phyloP scores from a whole-genome alignment of 140 eudicot genomes.

The Senecio squalidus region DNA sequence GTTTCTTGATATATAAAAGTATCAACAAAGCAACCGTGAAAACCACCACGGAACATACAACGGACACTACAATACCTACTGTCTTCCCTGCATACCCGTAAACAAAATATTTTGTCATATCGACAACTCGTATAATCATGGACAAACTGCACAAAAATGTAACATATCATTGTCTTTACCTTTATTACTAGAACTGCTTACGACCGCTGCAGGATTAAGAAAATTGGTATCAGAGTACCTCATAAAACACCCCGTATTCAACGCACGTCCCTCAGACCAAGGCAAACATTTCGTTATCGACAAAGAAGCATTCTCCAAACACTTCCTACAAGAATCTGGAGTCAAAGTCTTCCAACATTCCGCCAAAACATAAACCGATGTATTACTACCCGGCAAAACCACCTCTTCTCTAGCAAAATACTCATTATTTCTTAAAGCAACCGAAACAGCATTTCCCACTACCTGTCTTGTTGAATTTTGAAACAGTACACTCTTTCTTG shows the following conservation, averaged over 20 bases:
- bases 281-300: constrained; percentile 29
- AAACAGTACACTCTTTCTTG: constrained; percentile 1
- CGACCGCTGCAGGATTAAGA: constrained; percentile 20
- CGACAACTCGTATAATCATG: too few relatives aligned
- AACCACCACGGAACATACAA: constrained; percentile 33
- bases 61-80: constrained; percentile 25
- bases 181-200: constrained; percentile 12
- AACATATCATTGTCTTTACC: too few relatives aligned
- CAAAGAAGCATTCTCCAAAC: constrained; percentile 36
- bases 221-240: constrained; percentile 41
- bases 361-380: constrained; percentile 40
- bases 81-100: constrained; percentile 33
- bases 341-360: constrained; percentile 45
- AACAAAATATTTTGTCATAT: too few relatives aligned
- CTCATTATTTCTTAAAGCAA: constrained; percentile 2
- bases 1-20: constrained; percentile 36
- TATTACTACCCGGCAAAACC: neutral
- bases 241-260: constrained; percentile 48
- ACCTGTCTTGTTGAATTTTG: constrained; percentile 8
- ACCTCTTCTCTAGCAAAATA: constrained; percentile 21
- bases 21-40: constrained; percentile 31
- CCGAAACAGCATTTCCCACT: constrained; percentile 9
- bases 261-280: constrained; percentile 45
- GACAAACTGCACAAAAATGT: too few relatives aligned
- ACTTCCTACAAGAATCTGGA: constrained; percentile 31